A percentile compares a stretch with the other conserved stretches of the same genome.
Evolutionary conservation across 371 early-diverging fungal species (phyloP).

Genomic region (Mucor racemosus): DNA sequence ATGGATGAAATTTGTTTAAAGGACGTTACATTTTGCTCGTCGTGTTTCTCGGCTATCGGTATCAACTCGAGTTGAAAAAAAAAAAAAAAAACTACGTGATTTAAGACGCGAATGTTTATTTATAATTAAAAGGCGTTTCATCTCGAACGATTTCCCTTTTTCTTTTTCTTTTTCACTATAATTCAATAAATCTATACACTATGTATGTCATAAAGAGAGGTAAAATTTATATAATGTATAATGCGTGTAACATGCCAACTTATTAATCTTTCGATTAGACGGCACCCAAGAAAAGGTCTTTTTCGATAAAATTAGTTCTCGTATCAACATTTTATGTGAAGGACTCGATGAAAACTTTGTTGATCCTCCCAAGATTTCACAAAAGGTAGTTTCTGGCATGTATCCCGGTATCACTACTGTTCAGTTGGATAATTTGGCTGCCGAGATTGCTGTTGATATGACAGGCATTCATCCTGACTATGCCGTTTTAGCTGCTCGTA

Average conservation of each 20-base stretch:
- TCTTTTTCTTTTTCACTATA: neutral
- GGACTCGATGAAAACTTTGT: slow-evolving; percentile 84
- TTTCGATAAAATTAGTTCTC: slow-evolving; percentile 92
- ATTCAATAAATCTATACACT: neutral
- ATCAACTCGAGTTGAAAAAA: neutral
- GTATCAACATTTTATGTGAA: slow-evolving; percentile 86
- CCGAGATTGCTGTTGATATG: slow-evolving; percentile 89
- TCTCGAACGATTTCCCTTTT: neutral
- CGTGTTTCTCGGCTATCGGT: slow-evolving; percentile 10
- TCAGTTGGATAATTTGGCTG: slow-evolving; percentile 89
- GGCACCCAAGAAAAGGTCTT: slow-evolving; percentile 82
- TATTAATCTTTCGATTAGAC: slow-evolving; percentile 45
- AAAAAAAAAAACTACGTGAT: slow-evolving; percentile 11
- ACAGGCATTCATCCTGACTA: slow-evolving; percentile 96
- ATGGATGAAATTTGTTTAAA: too few relatives aligned
- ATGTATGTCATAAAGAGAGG: slow-evolving; percentile 85
- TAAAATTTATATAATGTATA: slow-evolving; percentile 25
- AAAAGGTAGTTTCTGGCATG: slow-evolving; percentile 84
- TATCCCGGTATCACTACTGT: slow-evolving; percentile 92
- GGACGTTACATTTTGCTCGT: slow-evolving; percentile 10
- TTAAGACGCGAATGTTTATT: slow-evolving; percentile 11
- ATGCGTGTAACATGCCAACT: neutral
- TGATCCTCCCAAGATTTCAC: slow-evolving; percentile 83
- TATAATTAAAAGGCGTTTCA: slow-evolving; percentile 2
- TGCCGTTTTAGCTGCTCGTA: slow-evolving; percentile 89